A percentile compares a stretch with the other conserved stretches of the same genome.
Conservation (phyloP, 1,284 basidiomycete genomes). For the Heliocybe sulcata region DNA sequence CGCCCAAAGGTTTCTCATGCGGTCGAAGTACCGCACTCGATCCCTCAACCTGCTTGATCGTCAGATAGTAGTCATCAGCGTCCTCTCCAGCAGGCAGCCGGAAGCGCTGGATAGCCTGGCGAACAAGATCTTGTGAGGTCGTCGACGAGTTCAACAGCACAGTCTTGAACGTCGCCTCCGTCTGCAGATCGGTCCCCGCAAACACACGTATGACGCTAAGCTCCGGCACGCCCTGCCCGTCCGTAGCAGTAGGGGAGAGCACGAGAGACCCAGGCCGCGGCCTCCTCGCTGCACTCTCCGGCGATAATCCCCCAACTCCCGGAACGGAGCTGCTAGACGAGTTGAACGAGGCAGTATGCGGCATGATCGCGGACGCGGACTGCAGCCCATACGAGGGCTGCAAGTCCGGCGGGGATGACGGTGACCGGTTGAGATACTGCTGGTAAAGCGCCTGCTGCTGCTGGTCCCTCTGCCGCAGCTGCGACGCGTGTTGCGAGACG, state of each 20-base stretch:
- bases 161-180: constrained; percentile 97
- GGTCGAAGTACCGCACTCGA: constrained; percentile 69
- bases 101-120: constrained; percentile 93
- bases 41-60: constrained; percentile 87
- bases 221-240: constrained; percentile 67
- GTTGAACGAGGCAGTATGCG: constrained; percentile 32
- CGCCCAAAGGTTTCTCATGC: constrained; percentile 74
- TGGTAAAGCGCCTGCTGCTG: constrained; percentile 86
- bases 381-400: constrained; percentile 64
- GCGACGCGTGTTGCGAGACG: constrained; percentile 42
- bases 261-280: constrained; percentile 70
- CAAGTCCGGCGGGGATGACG: constrained; percentile 66
- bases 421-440: constrained; percentile 79
- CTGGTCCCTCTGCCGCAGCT: constrained; percentile 80
- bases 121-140: constrained; percentile 76
- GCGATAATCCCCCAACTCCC: constrained; percentile 29
- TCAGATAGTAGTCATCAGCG: constrained; percentile 78
- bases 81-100: constrained; percentile 61
- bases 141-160: constrained; percentile 88
- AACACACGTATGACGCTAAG: constrained; percentile 94
- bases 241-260: constrained; percentile 49
- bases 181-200: constrained; percentile 81
- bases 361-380: constrained; percentile 53
- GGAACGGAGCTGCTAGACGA: constrained; percentile 27
- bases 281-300: constrained; percentile 21